Base-by-base conservation (phyloP, 768 basidiomycete species). In the Russula olivacea region DNA sequence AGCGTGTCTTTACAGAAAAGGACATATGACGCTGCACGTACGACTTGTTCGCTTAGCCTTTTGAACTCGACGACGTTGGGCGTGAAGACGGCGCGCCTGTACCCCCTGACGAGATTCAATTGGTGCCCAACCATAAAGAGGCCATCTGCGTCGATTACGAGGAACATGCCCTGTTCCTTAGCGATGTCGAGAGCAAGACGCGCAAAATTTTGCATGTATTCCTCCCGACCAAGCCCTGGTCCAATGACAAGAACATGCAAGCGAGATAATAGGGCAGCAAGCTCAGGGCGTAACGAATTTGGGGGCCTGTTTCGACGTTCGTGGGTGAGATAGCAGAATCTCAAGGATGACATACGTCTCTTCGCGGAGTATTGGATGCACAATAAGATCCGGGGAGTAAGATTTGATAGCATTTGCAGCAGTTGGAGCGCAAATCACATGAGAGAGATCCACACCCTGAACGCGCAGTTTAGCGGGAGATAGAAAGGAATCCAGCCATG, bases 331-430 rank as follows among this genome's bases (percentile, higher is more conserved):
- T 14, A 6, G 36, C 15, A 55, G 12, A 10, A 14, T 41, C 15
- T 2, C 41, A 28, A n/a, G 34, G n/a, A 28, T 11, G 34, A 75
- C 86, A 63, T 73, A 90, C 86, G 77, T 74, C 55, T 86, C 81
- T 72, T 88, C 81, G 32, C 80, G 76, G 6, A 99, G 80, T 59
- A 98, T 91, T 1, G 93, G 95, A 70, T 99, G 96, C 0, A 99
- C 97, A 70, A 99, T 99, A 49, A 99, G 76, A 74, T 99, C 95
- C 1, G 94, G 94, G 4, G 92, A 95, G 73, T 98, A 99, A 0
- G 91, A 88, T 76, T 99, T 99, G 79, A 99, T 99, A 50, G 93
- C 89, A 5, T 81, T 81, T 30, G 93, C 93, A 7, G 97, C 96
- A 0, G 84, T 85, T 0, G 96, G 96, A 7, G 95, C 88, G 76